A percentile compares a stretch with the other conserved stretches of the same genome.
Conservation (phyloP, 257 asterid genomes). For the Solanum ossicruentum region DNA sequence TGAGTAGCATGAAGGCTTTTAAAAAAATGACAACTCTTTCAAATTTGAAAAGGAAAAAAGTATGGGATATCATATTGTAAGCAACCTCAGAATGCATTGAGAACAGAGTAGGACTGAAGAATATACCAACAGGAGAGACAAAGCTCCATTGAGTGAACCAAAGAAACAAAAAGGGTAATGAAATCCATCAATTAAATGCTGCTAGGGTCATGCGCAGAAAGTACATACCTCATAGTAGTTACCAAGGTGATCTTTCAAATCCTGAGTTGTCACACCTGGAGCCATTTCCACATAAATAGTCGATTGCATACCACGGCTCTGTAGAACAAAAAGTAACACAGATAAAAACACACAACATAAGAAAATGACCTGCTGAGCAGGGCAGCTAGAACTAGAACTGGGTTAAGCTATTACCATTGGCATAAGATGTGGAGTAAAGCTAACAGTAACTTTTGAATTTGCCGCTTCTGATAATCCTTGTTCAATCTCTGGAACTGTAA, state of each 20-base stretch:
- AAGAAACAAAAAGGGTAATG: neutral
- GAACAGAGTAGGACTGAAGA: neutral
- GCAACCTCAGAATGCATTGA: neutral
- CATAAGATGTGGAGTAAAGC: conserved; percentile 97
- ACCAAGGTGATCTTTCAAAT: conserved; percentile 43
- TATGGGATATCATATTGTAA: neutral
- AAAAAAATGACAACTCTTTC: neutral
- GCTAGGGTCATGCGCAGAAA: neutral
- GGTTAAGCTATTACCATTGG: conserved; percentile 61
- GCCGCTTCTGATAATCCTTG: conserved; percentile 87
- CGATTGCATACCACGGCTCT: conserved; percentile 99
- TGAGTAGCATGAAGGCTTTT: neutral
- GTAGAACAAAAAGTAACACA: neutral
- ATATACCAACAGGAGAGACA: neutral
- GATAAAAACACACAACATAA: neutral
- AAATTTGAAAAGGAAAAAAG: neutral
- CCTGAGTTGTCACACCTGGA: conserved; percentile 59
- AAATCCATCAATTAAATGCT: neutral
- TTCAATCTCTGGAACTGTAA: conserved; percentile 93
- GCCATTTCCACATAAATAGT: conserved; percentile 89
- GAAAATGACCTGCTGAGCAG: neutral
- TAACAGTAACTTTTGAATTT: conserved; percentile 70
- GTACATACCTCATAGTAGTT: conserved; percentile 54
- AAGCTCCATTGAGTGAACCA: neutral
- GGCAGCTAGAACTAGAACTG: neutral